Percentiles rank a stretch among this genome's conserved stretches.
phyloP scores from a whole-genome alignment of 2,329 filamentous ascomycete species.

The Talaromyces pinophilus region DNA sequence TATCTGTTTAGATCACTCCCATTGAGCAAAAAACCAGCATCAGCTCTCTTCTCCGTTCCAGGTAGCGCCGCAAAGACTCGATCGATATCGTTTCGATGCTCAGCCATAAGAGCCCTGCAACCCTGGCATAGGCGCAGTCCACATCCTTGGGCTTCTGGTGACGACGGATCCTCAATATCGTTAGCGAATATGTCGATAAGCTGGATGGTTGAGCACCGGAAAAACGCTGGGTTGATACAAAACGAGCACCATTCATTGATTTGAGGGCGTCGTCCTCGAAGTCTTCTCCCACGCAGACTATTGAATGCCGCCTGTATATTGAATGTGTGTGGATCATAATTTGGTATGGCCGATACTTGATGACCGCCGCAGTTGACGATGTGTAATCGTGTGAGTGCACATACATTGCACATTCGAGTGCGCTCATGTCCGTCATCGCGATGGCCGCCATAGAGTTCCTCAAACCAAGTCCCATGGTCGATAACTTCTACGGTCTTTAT shows the following conservation, averaged over 20 bases:
- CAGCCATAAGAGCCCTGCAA: slow-evolving; percentile 28
- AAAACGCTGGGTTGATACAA: slow-evolving; percentile 43
- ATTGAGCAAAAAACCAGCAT: slow-evolving; percentile 31
- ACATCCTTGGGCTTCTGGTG: slow-evolving; percentile 29
- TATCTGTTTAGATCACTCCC: slow-evolving; percentile 27
- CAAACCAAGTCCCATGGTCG: slow-evolving; percentile 39
- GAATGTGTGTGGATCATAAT: slow-evolving; percentile 24
- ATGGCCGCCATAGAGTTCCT: slow-evolving; percentile 45
- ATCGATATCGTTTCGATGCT: slow-evolving; percentile 27
- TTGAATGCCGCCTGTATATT: slow-evolving; percentile 32
- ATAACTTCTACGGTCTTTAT: slow-evolving; percentile 38
- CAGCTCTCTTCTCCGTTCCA: slow-evolving; percentile 27
- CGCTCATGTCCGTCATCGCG: slow-evolving; percentile 32
- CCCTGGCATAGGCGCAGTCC: slow-evolving; percentile 35
- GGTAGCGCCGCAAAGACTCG: slow-evolving; percentile 26
- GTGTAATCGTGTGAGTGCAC: slow-evolving; percentile 37
- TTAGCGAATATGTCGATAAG: slow-evolving; percentile 22
- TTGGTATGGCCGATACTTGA: slow-evolving; percentile 31
- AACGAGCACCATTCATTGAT: slow-evolving; percentile 43
- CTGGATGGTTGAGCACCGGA: slow-evolving; percentile 34
- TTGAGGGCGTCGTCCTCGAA: slow-evolving; percentile 19
- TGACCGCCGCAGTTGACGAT: slow-evolving; percentile 42
- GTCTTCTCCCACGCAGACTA: slow-evolving; percentile 24
- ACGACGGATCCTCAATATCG: slow-evolving; percentile 20
- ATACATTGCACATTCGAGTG: slow-evolving; percentile 43